Conservation (phyloP, 768 basidiomycete species). For the Russula compacta region DNA sequence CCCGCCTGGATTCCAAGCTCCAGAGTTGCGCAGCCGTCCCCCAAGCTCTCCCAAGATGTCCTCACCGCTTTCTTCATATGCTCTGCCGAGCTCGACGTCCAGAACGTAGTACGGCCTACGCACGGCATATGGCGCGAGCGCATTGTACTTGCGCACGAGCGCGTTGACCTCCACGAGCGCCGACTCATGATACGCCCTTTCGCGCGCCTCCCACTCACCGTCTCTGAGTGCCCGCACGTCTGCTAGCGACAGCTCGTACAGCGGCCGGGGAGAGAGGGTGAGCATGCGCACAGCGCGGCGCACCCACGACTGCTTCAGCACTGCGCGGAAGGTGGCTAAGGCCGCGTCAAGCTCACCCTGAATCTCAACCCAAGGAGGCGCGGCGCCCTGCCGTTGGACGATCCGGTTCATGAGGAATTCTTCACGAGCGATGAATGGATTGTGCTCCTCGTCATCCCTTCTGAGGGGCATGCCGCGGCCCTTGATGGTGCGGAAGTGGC, state of each 20-base stretch:
- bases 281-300: conserved; percentile 62
- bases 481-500: conserved; percentile 62
- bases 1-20: not conserved
- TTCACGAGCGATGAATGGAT: conserved; percentile 62
- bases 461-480: conserved; percentile 52
- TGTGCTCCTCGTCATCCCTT: conserved; percentile 37
- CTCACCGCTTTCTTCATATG: conserved; percentile 42
- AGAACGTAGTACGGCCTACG: conserved; percentile 52
- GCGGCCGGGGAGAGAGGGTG: conserved; percentile 34
- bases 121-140: conserved; percentile 70
- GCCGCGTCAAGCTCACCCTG: conserved; percentile 66
- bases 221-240: conserved; percentile 46
- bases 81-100: conserved; percentile 46
- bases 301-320: conserved; percentile 62
- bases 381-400: conserved; percentile 70
- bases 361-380: conserved; percentile 80
- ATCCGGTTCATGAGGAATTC: conserved; percentile 85
- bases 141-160: conserved; percentile 72
- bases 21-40: conserved; percentile 21
- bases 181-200: conserved; percentile 56
- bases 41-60: conserved; percentile 40
- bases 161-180: conserved; percentile 66
- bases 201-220: conserved; percentile 59
- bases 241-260: conserved; percentile 28
- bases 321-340: conserved; percentile 50